These are phyloP conservation scores for Penicillium brasilianum DNA, from an alignment of 2,329 filamentous ascomycete species.

Conservation along the genomic window DNA sequence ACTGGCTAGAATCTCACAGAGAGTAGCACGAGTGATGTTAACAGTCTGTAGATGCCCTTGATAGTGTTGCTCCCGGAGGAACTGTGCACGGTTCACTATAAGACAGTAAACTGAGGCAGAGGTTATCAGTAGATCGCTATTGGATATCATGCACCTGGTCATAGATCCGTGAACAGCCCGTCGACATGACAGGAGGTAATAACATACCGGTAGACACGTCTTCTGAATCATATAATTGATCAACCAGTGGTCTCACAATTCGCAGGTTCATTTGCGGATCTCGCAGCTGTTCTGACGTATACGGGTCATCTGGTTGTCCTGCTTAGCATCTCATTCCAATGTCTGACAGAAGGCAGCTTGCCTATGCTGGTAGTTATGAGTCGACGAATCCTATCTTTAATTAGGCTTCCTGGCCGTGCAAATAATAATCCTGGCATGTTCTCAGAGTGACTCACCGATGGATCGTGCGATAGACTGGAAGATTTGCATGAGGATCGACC, in stretches of 20 bases:
- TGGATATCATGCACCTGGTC: not conserved
- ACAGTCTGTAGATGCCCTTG: slow-evolving; percentile 3
- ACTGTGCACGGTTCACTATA: slow-evolving; percentile 5
- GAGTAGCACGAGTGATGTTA: slow-evolving; percentile 2
- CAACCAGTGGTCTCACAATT: slow-evolving; percentile 5
- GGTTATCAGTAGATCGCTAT: not conserved
- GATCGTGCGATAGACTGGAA: slow-evolving; percentile 5
- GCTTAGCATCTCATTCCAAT: not conserved
- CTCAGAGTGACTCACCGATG: slow-evolving; percentile 3
- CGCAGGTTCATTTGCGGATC: slow-evolving; percentile 9
- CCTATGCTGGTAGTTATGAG: slow-evolving; percentile 4
- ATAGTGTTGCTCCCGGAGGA: slow-evolving; percentile 4
- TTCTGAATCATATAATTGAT: slow-evolving; percentile 1
- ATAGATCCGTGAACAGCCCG: too few relatives aligned
- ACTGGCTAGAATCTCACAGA: slow-evolving; percentile 6
- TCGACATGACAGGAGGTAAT: not conserved
- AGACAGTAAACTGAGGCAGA: slow-evolving; percentile 1
- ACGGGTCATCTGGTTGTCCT: slow-evolving; percentile 2
- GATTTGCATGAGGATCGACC: slow-evolving; percentile 4
- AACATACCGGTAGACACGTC: slow-evolving; percentile 5
- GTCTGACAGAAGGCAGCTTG: not conserved
- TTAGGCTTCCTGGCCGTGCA: not conserved
- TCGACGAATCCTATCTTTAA: slow-evolving; percentile 1
- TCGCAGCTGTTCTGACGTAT: slow-evolving; percentile 3
- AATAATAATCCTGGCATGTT: not conserved